Conservation (phyloP, 306 rosid species). For the Dicorynia guianensis region DNA sequence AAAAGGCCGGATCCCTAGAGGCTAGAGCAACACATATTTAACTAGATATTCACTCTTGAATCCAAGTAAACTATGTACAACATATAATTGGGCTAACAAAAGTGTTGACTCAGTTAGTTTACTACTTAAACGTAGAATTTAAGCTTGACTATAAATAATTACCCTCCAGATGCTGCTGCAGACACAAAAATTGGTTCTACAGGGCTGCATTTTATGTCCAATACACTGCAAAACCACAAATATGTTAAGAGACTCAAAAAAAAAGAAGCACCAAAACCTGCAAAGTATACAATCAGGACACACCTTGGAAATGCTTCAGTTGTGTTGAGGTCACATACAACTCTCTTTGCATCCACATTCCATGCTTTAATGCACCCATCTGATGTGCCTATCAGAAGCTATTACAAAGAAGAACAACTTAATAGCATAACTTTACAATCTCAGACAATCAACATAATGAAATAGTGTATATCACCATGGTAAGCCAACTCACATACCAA, state of each 20-base stretch:
- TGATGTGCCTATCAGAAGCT: constrained; percentile 97
- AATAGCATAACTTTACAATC: constrained; percentile 36
- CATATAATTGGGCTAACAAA: constrained; percentile 7
- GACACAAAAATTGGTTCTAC: constrained; percentile 94
- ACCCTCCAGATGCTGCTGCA: constrained; percentile 96
- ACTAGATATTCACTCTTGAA: constrained; percentile 12
- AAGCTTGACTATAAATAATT: constrained; percentile 34
- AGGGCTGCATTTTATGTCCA: constrained; percentile 98
- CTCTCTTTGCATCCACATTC: constrained; percentile 98
- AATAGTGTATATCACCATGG: constrained; percentile 22
- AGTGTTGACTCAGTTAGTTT: constrained; percentile 15
- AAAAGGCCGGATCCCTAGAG: neutral
- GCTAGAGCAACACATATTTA: constrained; percentile 5
- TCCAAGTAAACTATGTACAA: constrained; percentile 20
- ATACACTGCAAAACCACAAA: constrained; percentile 63
- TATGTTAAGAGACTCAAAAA: constrained; percentile 30
- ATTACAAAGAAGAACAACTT: constrained; percentile 56
- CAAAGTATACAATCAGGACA: constrained; percentile 31
- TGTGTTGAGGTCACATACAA: constrained; percentile 91
- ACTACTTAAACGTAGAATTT: constrained; percentile 14
- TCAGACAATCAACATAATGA: constrained; percentile 22
- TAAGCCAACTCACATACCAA: constrained; percentile 69
- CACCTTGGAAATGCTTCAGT: constrained; percentile 89
- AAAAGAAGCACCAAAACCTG: constrained; percentile 21
- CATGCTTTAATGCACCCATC: constrained; percentile 94